These are phyloP conservation scores for Talaromyces sp. DNA, from an alignment of 2,329 filamentous ascomycete genomes.

Conservation along the genomic window DNA sequence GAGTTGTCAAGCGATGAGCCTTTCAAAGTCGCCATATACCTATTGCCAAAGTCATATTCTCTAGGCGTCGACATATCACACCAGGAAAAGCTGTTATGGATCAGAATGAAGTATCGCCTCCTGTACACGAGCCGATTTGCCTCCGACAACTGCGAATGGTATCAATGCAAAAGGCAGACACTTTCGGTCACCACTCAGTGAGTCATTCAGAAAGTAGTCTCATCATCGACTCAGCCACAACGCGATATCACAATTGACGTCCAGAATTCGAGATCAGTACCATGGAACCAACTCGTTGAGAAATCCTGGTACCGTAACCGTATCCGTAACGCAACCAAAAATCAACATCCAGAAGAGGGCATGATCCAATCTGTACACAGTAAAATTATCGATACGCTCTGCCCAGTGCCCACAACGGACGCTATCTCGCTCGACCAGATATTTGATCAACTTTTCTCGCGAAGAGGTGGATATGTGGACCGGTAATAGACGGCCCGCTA, in stretches of 20 bases:
- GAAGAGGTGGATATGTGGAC: not conserved
- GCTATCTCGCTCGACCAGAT: conserved; percentile 13
- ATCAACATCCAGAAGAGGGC: not conserved
- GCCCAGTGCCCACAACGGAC: conserved; percentile 9
- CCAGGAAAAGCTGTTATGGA: not conserved
- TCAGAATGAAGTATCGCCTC: not conserved
- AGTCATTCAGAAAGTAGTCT: not conserved
- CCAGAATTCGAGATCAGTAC: not conserved
- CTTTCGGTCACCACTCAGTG: not conserved
- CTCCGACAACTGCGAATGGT: not conserved
- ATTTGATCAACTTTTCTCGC: not conserved
- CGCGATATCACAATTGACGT: not conserved
- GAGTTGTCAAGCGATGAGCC: conserved; percentile 1
- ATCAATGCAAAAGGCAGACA: not conserved
- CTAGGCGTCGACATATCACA: not conserved
- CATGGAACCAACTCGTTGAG: not conserved
- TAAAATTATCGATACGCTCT: not conserved
- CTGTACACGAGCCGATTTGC: not conserved
- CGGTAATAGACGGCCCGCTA: not conserved
- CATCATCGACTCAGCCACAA: not conserved
- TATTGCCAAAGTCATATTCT: not conserved
- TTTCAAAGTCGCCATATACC: not conserved
- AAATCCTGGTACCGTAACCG: not conserved
- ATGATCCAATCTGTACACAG: not conserved
- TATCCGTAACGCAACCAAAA: not conserved